Evolutionary conservation across 176 grass and related monocot genomes (phyloP).

Genomic region (Carex myosuroides): DNA sequence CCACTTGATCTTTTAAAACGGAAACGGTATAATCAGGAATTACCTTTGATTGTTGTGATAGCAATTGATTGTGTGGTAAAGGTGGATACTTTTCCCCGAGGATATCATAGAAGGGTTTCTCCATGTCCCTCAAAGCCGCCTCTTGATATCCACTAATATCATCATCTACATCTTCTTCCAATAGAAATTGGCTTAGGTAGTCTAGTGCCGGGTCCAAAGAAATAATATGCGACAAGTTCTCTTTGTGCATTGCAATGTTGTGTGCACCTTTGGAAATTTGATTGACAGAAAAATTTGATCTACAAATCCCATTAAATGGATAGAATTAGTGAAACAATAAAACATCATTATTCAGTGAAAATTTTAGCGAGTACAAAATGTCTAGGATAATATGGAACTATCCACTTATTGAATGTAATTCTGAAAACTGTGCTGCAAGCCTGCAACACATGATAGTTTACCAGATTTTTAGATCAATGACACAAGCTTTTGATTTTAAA

Average conservation of each 20-base stretch:
- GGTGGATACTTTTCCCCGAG: conserved; percentile 24
- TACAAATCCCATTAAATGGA: too few relatives aligned
- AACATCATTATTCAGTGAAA: neutral
- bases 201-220: neutral
- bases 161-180: conserved; percentile 48
- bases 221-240: too few relatives aligned
- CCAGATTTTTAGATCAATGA: neutral
- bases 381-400: neutral
- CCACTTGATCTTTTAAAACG: neutral
- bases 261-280: too few relatives aligned
- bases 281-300: too few relatives aligned
- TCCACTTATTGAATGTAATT: neutral
- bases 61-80: neutral
- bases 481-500: neutral
- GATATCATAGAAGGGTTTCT: conserved; percentile 38
- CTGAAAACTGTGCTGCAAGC: neutral
- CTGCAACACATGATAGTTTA: neutral
- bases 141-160: conserved; percentile 9
- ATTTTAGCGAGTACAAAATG: neutral
- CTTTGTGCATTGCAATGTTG: too few relatives aligned
- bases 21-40: neutral
- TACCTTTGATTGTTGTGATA: neutral
- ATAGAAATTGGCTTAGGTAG: conserved; percentile 37
- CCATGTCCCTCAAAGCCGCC: conserved; percentile 16
- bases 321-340: too few relatives aligned